Percentiles rank a stretch among this genome's conserved stretches.
Evolutionary conservation across 2,329 filamentous ascomycete species (phyloP).

Genomic region (Monilinia laxa): DNA sequence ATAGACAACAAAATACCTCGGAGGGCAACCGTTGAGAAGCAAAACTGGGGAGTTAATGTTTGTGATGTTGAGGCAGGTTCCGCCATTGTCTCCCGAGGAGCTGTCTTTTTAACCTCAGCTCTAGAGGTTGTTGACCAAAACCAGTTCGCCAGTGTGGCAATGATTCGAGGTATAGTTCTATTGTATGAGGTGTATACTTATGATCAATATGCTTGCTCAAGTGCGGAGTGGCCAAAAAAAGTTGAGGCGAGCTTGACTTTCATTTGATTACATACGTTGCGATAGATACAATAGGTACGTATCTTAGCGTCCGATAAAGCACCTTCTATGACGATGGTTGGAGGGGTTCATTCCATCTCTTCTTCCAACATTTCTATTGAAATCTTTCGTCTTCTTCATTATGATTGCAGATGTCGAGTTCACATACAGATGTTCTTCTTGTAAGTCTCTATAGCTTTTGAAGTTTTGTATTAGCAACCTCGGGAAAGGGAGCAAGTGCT

Average conservation of each 20-base stretch:
- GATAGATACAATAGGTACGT: not conserved
- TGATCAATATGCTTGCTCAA: not conserved
- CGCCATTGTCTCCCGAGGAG: conserved; percentile 34
- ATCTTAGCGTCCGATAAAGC: conserved; percentile 28
- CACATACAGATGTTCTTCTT: conserved; percentile 56
- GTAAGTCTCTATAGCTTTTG: conserved; percentile 44
- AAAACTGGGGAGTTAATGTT: conserved; percentile 69
- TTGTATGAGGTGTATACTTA: not conserved
- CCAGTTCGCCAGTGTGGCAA: conserved; percentile 37
- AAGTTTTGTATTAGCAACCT: not conserved
- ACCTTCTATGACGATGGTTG: conserved; percentile 27
- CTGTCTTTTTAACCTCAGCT: conserved; percentile 30
- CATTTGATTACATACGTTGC: conserved; percentile 13
- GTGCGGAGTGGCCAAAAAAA: conserved; percentile 18
- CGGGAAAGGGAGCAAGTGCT: conserved; percentile 5
- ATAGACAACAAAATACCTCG: conserved; percentile 52
- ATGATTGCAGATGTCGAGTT: conserved; percentile 46
- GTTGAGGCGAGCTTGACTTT: conserved; percentile 16
- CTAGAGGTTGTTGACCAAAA: conserved; percentile 38
- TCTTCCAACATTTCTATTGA: conserved; percentile 19
- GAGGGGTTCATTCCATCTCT: not conserved
- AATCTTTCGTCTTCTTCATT: conserved; percentile 21
- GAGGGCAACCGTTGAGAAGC: conserved; percentile 68
- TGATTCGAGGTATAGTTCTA: not conserved
- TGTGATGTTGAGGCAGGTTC: conserved; percentile 43